phyloP scores from a whole-genome alignment of 176 grass and related monocot genomes.

The maize (Zea mays) region DNA sequence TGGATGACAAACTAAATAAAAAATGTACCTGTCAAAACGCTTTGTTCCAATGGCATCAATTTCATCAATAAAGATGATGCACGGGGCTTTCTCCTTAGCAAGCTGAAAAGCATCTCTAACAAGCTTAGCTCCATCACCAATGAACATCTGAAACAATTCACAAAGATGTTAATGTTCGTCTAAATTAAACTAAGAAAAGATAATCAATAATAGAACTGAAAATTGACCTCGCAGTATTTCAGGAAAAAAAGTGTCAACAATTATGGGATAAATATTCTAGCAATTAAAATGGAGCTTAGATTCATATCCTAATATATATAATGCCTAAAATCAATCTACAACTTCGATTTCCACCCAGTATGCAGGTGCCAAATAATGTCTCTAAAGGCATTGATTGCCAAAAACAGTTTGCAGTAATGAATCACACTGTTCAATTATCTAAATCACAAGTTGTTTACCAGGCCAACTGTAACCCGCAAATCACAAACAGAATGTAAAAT shows the following conservation, averaged over 20 bases:
- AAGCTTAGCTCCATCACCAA: slow-evolving; percentile 19
- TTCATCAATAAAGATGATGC: slow-evolving; percentile 31
- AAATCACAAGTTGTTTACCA: not conserved
- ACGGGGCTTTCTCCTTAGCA: slow-evolving; percentile 27
- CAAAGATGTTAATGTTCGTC: not conserved
- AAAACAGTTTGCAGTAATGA: not conserved
- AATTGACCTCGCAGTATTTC: not conserved
- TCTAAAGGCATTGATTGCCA: not conserved
- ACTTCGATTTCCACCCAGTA: not conserved
- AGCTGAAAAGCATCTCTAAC: slow-evolving; percentile 25
- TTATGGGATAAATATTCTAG: not conserved
- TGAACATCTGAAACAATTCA: slow-evolving; percentile 19
- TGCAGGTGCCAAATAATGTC: not conserved
- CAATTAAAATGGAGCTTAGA: too few species aligned
- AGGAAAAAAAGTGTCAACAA: not conserved
- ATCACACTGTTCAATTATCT: not conserved
- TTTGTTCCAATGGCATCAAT: slow-evolving; percentile 30
- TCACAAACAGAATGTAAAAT: slow-evolving; percentile 1
- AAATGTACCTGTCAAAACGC: slow-evolving; percentile 19
- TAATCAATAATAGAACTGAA: not conserved
- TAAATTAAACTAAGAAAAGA: not conserved
- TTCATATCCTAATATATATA: not conserved
- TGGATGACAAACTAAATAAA: not conserved
- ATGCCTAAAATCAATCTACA: not conserved
- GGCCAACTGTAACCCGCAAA: not conserved